A percentile compares a stretch with the other conserved stretches of the same genome.
phyloP scores from a whole-genome alignment of 768 basidiomycete genomes.

The Naganishia kalamii region DNA sequence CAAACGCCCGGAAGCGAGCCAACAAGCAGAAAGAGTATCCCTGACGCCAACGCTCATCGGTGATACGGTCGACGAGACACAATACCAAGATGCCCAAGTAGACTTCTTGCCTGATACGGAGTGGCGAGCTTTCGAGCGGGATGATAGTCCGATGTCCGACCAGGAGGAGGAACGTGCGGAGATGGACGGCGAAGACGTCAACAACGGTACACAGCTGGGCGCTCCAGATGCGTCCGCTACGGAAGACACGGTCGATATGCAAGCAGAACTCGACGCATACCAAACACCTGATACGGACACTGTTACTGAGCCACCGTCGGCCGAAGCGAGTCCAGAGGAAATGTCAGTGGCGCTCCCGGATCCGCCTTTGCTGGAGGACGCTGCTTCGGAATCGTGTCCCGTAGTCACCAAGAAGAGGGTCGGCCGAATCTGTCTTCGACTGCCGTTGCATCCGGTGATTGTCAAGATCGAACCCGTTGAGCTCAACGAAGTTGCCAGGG shows the following conservation, averaged over 20 bases:
- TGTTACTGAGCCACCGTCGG: not conserved
- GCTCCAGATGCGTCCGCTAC: too few species aligned
- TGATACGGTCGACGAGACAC: not conserved
- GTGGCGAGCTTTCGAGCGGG: not conserved
- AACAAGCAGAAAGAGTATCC: not conserved
- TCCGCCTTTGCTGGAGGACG: too few species aligned
- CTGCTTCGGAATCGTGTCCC: too few species aligned
- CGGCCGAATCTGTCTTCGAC: slow-evolving; percentile 8
- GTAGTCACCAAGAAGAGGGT: not conserved
- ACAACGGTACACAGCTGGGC: not conserved
- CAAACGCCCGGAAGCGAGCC: too few species aligned
- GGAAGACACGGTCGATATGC: not conserved
- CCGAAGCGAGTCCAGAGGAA: too few species aligned
- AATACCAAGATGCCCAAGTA: not conserved
- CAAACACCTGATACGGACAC: not conserved
- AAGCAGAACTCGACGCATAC: not conserved
- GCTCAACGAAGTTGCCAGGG: not conserved
- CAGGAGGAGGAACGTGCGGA: not conserved
- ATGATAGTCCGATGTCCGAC: not conserved
- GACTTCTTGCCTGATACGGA: not conserved
- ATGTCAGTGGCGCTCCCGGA: too few species aligned
- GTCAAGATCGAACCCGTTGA: slow-evolving; percentile 3
- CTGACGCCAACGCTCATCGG: not conserved
- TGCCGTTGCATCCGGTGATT: slow-evolving; percentile 1
- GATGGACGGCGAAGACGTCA: not conserved